Base-by-base conservation (phyloP, 2,329 filamentous ascomycete genomes). In the Fusarium cicatricum region DNA sequence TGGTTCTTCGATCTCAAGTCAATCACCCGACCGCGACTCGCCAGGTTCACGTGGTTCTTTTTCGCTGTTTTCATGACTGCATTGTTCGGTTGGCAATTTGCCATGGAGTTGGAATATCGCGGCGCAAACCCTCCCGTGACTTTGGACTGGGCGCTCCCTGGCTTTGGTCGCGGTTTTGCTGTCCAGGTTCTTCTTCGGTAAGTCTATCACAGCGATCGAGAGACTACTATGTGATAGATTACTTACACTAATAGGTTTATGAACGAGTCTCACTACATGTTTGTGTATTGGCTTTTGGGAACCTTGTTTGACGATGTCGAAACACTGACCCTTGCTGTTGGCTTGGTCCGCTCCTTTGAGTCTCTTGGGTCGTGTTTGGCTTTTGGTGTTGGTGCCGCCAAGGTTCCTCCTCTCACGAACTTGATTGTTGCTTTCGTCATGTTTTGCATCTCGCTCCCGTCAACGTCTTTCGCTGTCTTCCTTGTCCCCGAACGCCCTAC, bases 231-330 rank as follows among this genome's bases (percentile, higher is more conserved):
- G n/a, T n/a, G n/a, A n/a, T n/a, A 11, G 8, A n/a, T 29, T 9
- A 0, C 49, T 66, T 6, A 64, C 51, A 4, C 15, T 1, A 7
- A 0, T 1, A 74, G 69, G 10, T 81, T 82, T 64, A 75, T 82
- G 69, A 82, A 82, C 52, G 81, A 83, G 58, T 78, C 77, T 0
- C 76, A 82, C 37, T 78, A 79, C 60, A 82, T 82, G 71, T 82
- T 81, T 49, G 77, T 81, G 1, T 82, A 82, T 67, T 82, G 79
- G 79, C 66, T 81, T 12, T 71, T 82, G 2, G 81, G 79, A 3
- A 74, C 78, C 2, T 83, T 82, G 68, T 80, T 81, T 54, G 74
- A 80, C 52, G 80, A 83, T 42, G 69, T 82, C 6, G 78, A 81
- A 62, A 82, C 80, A 0, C 60, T 83, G n/a, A 80, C 81, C 1